A percentile compares a stretch with the other conserved stretches of the same genome.
phyloP scores from a whole-genome alignment of 176 grass and related monocot genomes.

The Guadua angustifolia region DNA sequence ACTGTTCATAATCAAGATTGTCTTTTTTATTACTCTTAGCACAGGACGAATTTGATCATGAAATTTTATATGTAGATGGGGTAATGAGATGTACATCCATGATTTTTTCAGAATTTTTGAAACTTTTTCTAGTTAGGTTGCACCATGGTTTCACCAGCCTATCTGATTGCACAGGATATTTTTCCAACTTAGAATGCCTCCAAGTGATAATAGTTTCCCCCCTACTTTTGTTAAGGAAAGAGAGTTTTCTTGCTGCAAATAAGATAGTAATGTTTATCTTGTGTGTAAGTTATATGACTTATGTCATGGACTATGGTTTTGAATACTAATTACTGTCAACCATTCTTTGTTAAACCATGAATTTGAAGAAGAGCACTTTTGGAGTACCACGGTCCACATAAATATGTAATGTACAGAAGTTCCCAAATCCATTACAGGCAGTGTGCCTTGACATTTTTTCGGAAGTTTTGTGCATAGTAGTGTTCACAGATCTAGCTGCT shows the following conservation, averaged over 20 bases:
- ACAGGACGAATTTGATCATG: too few relatives aligned
- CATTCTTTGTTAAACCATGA: neutral
- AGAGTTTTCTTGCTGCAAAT: conserved; percentile 12
- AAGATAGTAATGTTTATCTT: neutral
- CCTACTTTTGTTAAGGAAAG: neutral
- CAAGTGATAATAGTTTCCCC: neutral
- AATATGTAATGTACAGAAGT: neutral
- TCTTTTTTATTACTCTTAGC: too few relatives aligned
- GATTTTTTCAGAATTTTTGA: too few relatives aligned
- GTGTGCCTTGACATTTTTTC: neutral
- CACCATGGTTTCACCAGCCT: too few relatives aligned
- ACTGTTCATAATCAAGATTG: too few relatives aligned
- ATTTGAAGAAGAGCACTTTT: neutral
- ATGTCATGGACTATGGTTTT: neutral
- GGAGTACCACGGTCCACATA: neutral
- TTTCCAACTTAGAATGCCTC: neutral
- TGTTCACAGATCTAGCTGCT: neutral
- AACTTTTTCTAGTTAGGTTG: too few relatives aligned
- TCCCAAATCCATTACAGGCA: neutral
- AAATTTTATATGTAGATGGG: too few relatives aligned
- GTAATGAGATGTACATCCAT: too few relatives aligned
- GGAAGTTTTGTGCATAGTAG: neutral
- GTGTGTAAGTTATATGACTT: neutral
- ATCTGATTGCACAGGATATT: too few relatives aligned
- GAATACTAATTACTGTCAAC: neutral